A percentile compares a stretch with the other conserved stretches of the same genome.
phyloP scores from a whole-genome alignment of 805 yeast species.

The Kodamaea leandrae region DNA sequence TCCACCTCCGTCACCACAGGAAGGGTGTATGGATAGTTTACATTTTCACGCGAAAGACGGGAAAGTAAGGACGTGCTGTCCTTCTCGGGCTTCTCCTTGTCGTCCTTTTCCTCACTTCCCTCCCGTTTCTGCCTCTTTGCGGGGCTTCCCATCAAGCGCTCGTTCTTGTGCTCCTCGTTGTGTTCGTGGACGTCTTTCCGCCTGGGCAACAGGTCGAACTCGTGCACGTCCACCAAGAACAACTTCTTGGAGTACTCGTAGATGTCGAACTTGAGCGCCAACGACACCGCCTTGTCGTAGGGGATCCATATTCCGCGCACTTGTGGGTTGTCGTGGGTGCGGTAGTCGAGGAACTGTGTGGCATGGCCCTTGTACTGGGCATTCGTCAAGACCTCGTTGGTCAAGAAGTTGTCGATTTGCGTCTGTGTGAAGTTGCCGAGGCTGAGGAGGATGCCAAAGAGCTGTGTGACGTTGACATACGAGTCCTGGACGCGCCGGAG shows the following conservation, averaged over 20 bases:
- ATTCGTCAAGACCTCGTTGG: conserved; percentile 33
- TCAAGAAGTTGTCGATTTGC: conserved; percentile 30
- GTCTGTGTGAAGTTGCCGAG: conserved; percentile 24
- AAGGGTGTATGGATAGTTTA: conserved; percentile 48
- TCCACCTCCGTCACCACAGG: conserved; percentile 43
- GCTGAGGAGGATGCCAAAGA: conserved; percentile 32
- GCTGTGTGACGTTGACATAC: conserved; percentile 37
- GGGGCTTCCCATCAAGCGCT: conserved; percentile 31
- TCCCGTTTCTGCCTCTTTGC: conserved; percentile 26
- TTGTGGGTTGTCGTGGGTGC: conserved; percentile 24
- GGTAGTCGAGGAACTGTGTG: conserved; percentile 24
- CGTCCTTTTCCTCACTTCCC: neutral
- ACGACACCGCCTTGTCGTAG: conserved; percentile 40
- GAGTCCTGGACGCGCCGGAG: conserved; percentile 44
- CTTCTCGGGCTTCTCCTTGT: neutral
- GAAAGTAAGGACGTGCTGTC: conserved; percentile 4
- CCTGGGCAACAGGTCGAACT: conserved; percentile 39
- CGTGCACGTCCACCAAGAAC: conserved; percentile 45
- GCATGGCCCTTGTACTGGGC: conserved; percentile 27
- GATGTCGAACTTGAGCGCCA: conserved; percentile 39
- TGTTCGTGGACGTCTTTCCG: conserved; percentile 25
- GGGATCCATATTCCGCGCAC: conserved; percentile 43
- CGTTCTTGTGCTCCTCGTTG: conserved; percentile 12
- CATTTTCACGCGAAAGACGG: conserved; percentile 21
- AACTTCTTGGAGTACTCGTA: conserved; percentile 36